Conservation (phyloP, 257 asterid species). For the Apocynum venetum region DNA sequence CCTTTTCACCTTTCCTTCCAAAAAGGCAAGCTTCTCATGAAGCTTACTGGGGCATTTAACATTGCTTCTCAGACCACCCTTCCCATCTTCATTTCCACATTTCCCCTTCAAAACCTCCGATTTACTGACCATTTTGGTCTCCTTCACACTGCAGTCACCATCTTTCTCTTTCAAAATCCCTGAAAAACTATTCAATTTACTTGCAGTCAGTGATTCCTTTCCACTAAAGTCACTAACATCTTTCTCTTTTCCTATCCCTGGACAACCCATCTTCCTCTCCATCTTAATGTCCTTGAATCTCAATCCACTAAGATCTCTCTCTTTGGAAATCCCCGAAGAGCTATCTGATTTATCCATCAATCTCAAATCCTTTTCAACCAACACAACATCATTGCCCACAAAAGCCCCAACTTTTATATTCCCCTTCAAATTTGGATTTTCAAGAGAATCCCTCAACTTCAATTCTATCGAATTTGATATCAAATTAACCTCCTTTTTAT, state of each 20-base stretch:
- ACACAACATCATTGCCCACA: slow-evolving; percentile 26
- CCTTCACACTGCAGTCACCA: slow-evolving; percentile 6
- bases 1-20: slow-evolving; percentile 82
- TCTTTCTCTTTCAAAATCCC: slow-evolving; percentile 30
- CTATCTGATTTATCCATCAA: not conserved
- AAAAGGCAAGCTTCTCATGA: slow-evolving; percentile 69
- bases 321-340: not conserved
- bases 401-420: slow-evolving; percentile 17
- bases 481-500: slow-evolving; percentile 18
- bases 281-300: slow-evolving; percentile 14
- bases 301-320: not conserved
- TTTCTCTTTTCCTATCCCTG: slow-evolving; percentile 23
- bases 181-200: slow-evolving; percentile 9
- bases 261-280: slow-evolving; percentile 24
- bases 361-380: slow-evolving; percentile 26
- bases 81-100: slow-evolving; percentile 25
- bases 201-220: not conserved
- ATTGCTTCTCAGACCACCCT: slow-evolving; percentile 13
- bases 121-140: slow-evolving; percentile 28
- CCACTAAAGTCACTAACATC: slow-evolving; percentile 3
- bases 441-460: slow-evolving; percentile 19
- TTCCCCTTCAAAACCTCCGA: slow-evolving; percentile 28
- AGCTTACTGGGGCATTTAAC: slow-evolving; percentile 55
- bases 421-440: slow-evolving; percentile 20
- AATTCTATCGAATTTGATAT: slow-evolving; percentile 25